These are phyloP conservation scores for Penicillium robsamsonii DNA, from an alignment of 495 filamentous ascomycete genomes.

Conservation along the genomic window DNA sequence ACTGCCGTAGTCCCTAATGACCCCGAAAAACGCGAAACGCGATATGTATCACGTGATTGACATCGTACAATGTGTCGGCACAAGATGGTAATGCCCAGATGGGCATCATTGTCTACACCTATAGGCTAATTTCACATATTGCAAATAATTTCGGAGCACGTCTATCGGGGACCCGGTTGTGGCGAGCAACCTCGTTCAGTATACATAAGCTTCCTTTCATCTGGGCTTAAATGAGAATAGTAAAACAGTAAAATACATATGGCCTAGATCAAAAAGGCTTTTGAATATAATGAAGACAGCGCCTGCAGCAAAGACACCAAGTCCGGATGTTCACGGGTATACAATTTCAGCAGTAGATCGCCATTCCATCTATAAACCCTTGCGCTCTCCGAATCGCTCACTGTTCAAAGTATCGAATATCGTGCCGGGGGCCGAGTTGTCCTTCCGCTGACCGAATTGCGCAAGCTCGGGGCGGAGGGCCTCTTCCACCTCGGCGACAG, in stretches of 20 bases:
- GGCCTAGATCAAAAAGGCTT: constrained; percentile 9
- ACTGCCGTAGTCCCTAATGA: not conserved
- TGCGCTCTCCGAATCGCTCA: constrained; percentile 33
- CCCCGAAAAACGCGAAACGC: not conserved
- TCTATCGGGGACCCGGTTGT: not conserved
- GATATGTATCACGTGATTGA: constrained; percentile 13
- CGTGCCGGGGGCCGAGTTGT: constrained; percentile 21
- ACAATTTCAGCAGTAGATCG: constrained; percentile 19
- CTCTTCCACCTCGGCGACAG: constrained; percentile 56
- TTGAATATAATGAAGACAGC: constrained; percentile 8
- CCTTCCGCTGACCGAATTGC: constrained; percentile 59
- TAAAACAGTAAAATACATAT: constrained; percentile 26
- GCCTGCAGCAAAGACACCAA: constrained; percentile 23
- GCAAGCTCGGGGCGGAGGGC: constrained; percentile 60
- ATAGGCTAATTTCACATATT: not conserved
- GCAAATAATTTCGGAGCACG: not conserved
- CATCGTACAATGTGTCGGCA: not conserved
- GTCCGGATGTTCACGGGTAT: constrained; percentile 18
- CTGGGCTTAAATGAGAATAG: constrained; percentile 13
- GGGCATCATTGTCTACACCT: not conserved
- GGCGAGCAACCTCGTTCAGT: not conserved
- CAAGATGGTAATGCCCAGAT: not conserved
- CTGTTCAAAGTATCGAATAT: constrained; percentile 34
- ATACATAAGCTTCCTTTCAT: constrained; percentile 9
- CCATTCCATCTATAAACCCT: constrained; percentile 24